Base-by-base conservation (phyloP, 164 flowering plant species). In the Tetrastigma voinierianum region DNA sequence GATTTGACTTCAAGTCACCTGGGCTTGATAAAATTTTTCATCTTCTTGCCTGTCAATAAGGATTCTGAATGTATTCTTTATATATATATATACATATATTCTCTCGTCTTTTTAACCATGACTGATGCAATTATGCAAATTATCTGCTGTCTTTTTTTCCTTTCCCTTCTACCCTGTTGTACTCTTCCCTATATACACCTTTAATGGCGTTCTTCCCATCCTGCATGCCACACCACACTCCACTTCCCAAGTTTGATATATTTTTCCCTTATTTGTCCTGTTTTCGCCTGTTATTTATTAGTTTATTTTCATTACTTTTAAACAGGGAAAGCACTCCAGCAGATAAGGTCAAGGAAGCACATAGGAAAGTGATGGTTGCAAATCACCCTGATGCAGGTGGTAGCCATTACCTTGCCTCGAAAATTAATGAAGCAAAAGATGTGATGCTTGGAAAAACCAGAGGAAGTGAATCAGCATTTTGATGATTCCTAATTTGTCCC, bases 311-410 rank as follows among this genome's bases (percentile, higher is more conserved):
- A 25, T 10, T 43, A 11, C 13, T n/a, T 51, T 69, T 63, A 55
- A 24, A 44, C 87, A 91, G 97, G 75, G 94, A 92, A 68, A 78
- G 79, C 56, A 77, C 79, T 32, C 49, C 87, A 12, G 46, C 72
- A 17, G 97, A 92, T 47, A 90, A 90, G 75, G 81, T 92, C 6
- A 88, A 75, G 75, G 96, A 88, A 78, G 97, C 97, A 57, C 94
- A 92, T 63, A 82, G 94, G 68, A 87, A 67, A 75, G 91, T 92
- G 72, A 90, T 92, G 97, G 84, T 84, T 15, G 93, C 95, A 63
- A 91, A 91, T 74, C 97, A 91, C 72, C 97, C 97, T 9, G 97
- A 91, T 77, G 86, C 91, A 2, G 93, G 97, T n/a, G 95, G 97
- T 18, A 91, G 97, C 74, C 89, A 86, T 79, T 91, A 87, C 67